Base-by-base conservation (phyloP, 345 rosid species). In the Murraya paniculata region DNA sequence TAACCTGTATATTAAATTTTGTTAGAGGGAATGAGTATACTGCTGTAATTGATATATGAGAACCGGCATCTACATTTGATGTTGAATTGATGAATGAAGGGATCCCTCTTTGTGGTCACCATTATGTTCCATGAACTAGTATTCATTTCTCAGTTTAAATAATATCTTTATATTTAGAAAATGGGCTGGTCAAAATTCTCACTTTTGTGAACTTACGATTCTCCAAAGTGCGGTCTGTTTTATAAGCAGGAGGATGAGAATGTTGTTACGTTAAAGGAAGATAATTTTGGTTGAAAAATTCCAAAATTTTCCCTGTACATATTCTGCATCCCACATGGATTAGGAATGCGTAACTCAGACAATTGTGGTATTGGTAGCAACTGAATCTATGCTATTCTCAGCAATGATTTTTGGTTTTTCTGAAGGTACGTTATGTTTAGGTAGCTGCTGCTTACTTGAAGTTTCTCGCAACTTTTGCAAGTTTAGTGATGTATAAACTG, bases 401-500 rank as follows among this genome's bases (percentile, higher is more conserved):
- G 69, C 39, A 9, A 75, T 77, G 25, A 84, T 66, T 83, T 85
- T 88, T 61, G 93, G 77, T 80, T 87, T 89, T 4, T 84, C 75
- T 39, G 71, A 41, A 57, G 82, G 75, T 13, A 79, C 45, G 36
- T 79, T 68, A 73, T 82, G 91, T 77, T 74, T 87, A 5, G 88
- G 87, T 39, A 85, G 81, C 79, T 80, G 96, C 81, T 80, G 96
- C 81, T 78, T 88, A 50, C 18, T 81, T 38, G 80, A 80, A 66
- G 67, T 79, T 64, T 85, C 91, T 3, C 25, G 60, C 3, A 89
- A 59, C n/a, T 83, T 86, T 45, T 86, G 85, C 80, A 90, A 73
- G 81, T 86, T 93, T 3, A 91, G 92, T 45, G 90, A 87, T 7
- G 97, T 88, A 81, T 93, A 94, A 57, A 87, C 85, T 3, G 96